Base-by-base conservation (phyloP, 345 rosid species). In the Draba incana region DNA sequence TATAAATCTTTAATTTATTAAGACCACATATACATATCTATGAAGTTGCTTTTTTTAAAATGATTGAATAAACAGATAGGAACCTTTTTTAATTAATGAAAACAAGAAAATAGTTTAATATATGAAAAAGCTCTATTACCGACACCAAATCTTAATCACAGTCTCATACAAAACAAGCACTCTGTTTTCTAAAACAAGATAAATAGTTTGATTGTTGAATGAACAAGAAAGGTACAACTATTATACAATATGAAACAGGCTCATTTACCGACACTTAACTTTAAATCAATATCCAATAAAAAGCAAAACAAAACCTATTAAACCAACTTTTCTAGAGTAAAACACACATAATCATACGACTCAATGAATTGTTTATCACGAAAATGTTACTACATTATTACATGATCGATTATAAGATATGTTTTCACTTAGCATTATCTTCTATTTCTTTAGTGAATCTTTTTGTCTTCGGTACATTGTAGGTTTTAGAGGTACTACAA, bases 401-500 rank as follows among this genome's bases (percentile, higher is more conserved):
- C 43, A 39, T 46, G 47, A 45, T 13, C 52, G 13, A 24, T 57
- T 8, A 51, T 47, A 68, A 35, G 20, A 47, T 6, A 30, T 57
- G 38, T 35, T 33, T 14, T 46, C 59, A 13, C 30, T 49, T 20
- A 39, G 28, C 43, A 38, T 47, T 1, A 13, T 60, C 13, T 43
- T 44, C 7, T 33, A 11, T 1, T 48, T 64, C 2, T 12, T 20
- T 8, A 4, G 14, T 24, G 12, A 61, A 52, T 42, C 31, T 28
- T 31, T 46, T 20, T 63, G 50, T 49, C 0, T 49, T 66, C 37
- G 33, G 12, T 16, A 48, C 46, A 33, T 46, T 31, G 2, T 31
- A 94, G 99, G 85, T 89, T 15, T 52, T 94, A 72, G 87, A 86
- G 48, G 85, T 84, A 24, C 83, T 94, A 73, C 67, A 69, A 43